Conservation (phyloP, 1,284 basidiomycete genomes). For the Vanrija pseudolonga region DNA sequence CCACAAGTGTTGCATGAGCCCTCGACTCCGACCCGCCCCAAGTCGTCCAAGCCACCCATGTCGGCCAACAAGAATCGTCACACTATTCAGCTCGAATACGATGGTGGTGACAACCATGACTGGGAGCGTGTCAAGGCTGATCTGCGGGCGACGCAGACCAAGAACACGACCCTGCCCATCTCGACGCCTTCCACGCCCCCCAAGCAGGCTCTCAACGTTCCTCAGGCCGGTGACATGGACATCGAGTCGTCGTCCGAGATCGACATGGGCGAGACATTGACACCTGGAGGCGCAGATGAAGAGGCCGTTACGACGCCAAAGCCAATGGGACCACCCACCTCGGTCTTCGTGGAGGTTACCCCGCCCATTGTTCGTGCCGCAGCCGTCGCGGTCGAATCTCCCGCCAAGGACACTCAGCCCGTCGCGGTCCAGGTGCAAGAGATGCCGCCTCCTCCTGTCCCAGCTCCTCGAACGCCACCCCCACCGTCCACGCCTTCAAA, state of each 20-base stretch:
- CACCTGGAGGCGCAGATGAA: too few species aligned
- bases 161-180: not conserved
- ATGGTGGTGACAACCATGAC: conserved; percentile 40
- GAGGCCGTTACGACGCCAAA: too few species aligned
- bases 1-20: not conserved
- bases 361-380: too few species aligned
- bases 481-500: conserved; percentile 10
- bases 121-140: conserved; percentile 12
- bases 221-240: conserved; percentile 14
- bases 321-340: not conserved
- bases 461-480: not conserved
- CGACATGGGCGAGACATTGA: not conserved
- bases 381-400: not conserved
- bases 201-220: conserved; percentile 3
- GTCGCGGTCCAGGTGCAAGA: not conserved
- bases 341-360: not conserved
- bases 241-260: conserved; percentile 16
- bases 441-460: not conserved
- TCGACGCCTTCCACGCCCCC: conserved; percentile 1
- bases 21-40: not conserved
- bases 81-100: conserved; percentile 90
- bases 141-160: not conserved
- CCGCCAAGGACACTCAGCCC: not conserved
- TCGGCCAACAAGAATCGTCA: conserved; percentile 59
- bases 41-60: conserved; percentile 26